Evolutionary conservation across 2,329 filamentous ascomycete species (phyloP).

Genomic region (Phaeosphaeria sp.): DNA sequence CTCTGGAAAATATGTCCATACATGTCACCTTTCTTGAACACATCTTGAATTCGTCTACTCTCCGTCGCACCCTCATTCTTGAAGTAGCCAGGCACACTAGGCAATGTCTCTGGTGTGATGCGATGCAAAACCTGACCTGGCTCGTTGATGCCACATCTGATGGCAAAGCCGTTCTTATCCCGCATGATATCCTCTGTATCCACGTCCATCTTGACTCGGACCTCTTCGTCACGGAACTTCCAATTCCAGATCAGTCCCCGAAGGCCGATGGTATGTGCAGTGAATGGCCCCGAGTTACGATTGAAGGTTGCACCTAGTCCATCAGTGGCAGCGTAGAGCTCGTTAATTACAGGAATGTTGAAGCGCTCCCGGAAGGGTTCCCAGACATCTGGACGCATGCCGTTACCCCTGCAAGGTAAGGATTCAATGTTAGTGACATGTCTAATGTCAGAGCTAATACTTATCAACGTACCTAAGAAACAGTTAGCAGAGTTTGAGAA

Average conservation of each 20-base stretch:
- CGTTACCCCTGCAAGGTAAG: no score
- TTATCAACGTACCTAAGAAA: no score
- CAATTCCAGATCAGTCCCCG: slow-evolving; percentile 46
- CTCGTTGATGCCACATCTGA: slow-evolving; percentile 39
- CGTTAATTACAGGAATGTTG: slow-evolving; percentile 47
- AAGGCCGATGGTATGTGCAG: slow-evolving; percentile 40
- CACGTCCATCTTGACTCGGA: slow-evolving; percentile 47
- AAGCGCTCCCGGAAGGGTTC: slow-evolving; percentile 49
- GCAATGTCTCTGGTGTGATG: slow-evolving; percentile 35
- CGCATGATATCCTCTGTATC: slow-evolving; percentile 48
- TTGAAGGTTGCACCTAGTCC: slow-evolving; percentile 44
- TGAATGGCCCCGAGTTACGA: slow-evolving; percentile 42
- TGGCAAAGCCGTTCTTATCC: slow-evolving; percentile 43
- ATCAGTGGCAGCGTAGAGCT: slow-evolving; percentile 50
- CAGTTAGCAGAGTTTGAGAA: no score
- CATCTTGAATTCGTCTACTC: slow-evolving; percentile 39
- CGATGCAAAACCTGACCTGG: slow-evolving; percentile 45
- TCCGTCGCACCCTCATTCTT: slow-evolving; percentile 43
- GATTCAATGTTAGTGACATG: no score
- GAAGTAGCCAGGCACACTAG: slow-evolving; percentile 37
- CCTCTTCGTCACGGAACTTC: slow-evolving; percentile 32
- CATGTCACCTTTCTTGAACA: slow-evolving; percentile 49
- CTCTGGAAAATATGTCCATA: slow-evolving; percentile 6
- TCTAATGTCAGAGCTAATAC: no score
- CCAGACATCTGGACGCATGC: slow-evolving; percentile 52